A percentile compares a stretch with the other conserved stretches of the same genome.
phyloP scores from a whole-genome alignment of 2,329 filamentous ascomycete genomes.

The Davidsoniella virescens region DNA sequence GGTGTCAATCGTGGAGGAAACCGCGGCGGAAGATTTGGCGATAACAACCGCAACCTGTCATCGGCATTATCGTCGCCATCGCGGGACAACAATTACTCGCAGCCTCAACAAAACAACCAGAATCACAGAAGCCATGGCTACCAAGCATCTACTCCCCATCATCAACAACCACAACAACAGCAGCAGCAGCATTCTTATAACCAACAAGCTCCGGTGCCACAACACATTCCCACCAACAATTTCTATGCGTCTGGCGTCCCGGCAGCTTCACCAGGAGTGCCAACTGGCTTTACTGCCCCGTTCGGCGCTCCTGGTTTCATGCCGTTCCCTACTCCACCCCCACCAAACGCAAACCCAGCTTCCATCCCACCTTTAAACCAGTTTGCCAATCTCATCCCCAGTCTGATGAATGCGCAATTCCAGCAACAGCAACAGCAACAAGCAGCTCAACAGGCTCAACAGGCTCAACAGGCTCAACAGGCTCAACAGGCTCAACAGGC shows the following conservation, averaged over 20 bases:
- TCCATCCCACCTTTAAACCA: conserved; percentile 3
- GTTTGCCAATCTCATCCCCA: neutral
- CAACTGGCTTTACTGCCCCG: neutral
- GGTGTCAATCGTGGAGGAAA: conserved; percentile 20
- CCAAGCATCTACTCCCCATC: neutral
- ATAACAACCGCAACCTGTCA: conserved; percentile 17
- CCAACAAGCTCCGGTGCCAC: neutral
- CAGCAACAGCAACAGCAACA: conserved; percentile 16
- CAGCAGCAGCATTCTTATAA: neutral
- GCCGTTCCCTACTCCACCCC: conserved; percentile 5
- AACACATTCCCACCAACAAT: neutral
- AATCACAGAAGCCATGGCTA: neutral
- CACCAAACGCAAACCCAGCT: conserved; percentile 4
- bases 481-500: too few relatives aligned
- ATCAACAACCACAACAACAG: neutral
- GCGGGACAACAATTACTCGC: neutral
- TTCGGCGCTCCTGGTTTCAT: neutral
- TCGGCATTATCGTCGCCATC: neutral
- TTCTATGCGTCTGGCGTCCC: neutral
- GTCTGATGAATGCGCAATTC: neutral
- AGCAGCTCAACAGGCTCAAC: neutral
- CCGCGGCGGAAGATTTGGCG: conserved; percentile 14
- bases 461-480: too few relatives aligned
- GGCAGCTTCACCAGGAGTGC: neutral
- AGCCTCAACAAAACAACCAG: neutral